Percentiles rank a stretch among this genome's conserved stretches.
Conservation (phyloP, 177 flowering plant species). For the Vitis hybrid region DNA sequence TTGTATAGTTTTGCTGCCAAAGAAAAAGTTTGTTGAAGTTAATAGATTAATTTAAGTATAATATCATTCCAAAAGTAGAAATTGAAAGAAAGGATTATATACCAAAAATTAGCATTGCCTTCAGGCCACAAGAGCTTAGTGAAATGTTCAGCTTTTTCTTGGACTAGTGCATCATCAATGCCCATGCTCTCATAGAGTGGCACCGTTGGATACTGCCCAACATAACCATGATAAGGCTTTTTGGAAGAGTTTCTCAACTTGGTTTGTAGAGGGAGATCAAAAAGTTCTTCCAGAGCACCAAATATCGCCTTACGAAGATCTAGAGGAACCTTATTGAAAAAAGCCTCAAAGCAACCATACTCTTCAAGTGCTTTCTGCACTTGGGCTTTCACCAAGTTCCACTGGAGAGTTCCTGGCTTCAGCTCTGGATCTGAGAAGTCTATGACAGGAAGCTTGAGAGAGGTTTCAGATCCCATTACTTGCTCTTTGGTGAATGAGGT, state of each 20-base stretch:
- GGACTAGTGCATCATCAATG: slow-evolving; percentile 28
- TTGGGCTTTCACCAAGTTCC: slow-evolving; percentile 29
- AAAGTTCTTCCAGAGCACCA: slow-evolving; percentile 36
- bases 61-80: too few relatives aligned
- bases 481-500: not conserved
- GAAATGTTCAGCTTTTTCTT: slow-evolving; percentile 24
- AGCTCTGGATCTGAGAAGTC: slow-evolving; percentile 31
- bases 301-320: slow-evolving; percentile 36
- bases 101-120: slow-evolving; percentile 37
- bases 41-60: not conserved
- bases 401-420: slow-evolving; percentile 23
- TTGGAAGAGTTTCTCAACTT: slow-evolving; percentile 34
- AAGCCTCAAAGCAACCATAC: slow-evolving; percentile 59
- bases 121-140: slow-evolving; percentile 47
- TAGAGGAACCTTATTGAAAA: slow-evolving; percentile 34
- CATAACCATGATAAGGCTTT: slow-evolving; percentile 52
- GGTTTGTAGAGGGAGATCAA: slow-evolving; percentile 47
- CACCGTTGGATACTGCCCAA: slow-evolving; percentile 32
- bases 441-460: slow-evolving; percentile 28
- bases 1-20: slow-evolving; percentile 30
- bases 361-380: slow-evolving; percentile 46
- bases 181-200: slow-evolving; percentile 52
- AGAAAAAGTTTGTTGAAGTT: not conserved
- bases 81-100: not conserved
- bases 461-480: slow-evolving; percentile 30